Conservation (phyloP, 2,329 filamentous ascomycete species). For the Fusarium annulatum region DNA sequence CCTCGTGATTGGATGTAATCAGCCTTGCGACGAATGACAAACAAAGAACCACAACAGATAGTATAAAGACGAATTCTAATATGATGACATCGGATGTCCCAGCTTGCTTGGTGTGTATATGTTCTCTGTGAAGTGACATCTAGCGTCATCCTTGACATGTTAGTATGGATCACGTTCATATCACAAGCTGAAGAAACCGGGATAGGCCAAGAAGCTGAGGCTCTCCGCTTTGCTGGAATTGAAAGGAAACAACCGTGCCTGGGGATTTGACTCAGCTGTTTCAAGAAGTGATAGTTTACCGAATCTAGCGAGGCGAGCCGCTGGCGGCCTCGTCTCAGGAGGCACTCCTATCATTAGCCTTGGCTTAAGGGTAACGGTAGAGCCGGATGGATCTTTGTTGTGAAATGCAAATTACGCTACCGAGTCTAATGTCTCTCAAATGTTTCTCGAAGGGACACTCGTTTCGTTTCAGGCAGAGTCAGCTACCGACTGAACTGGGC, state of each 20-base stretch:
- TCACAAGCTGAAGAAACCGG: background rate
- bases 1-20: background rate
- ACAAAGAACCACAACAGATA: background rate
- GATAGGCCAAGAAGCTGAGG: background rate
- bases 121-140: background rate
- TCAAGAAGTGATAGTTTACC: background rate
- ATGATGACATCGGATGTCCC: background rate
- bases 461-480: conserved; percentile 43
- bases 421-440: conserved; percentile 17
- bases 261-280: background rate
- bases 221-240: background rate
- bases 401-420: conserved; percentile 1
- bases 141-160: background rate
- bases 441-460: conserved; percentile 25
- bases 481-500: conserved; percentile 22
- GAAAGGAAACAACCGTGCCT: background rate
- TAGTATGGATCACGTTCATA: background rate
- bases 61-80: background rate
- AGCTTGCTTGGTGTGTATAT: background rate
- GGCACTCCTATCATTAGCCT: conserved; percentile 9
- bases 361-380: background rate
- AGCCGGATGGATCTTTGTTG: conserved; percentile 14
- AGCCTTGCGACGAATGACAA: conserved; percentile 2
- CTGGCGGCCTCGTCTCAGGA: conserved; percentile 37
- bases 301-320: conserved; percentile 32